Conservation (phyloP, 129 eudicot genomes). For the Chrysanthemum lavandulifolium region DNA sequence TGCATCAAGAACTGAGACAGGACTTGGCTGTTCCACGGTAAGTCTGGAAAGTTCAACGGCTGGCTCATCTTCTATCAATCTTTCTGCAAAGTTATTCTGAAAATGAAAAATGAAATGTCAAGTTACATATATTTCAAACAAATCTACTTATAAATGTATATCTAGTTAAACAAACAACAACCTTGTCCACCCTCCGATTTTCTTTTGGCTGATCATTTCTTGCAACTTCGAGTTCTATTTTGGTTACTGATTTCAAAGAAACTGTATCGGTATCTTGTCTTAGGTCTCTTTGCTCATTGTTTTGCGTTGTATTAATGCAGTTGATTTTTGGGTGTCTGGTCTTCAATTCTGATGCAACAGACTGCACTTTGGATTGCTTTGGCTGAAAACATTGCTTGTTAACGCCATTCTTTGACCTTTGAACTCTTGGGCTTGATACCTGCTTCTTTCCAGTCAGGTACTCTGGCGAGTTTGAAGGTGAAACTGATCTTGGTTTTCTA, state of each 20-base stretch:
- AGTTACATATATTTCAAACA: background rate
- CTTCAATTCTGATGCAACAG: slow-evolving; percentile 22
- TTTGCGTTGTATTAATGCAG: slow-evolving; percentile 28
- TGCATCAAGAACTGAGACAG: slow-evolving; percentile 85
- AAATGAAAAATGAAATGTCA: slow-evolving; percentile 19
- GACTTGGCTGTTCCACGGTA: slow-evolving; percentile 77
- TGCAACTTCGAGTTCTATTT: slow-evolving; percentile 38
- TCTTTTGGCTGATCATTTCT: slow-evolving; percentile 36
- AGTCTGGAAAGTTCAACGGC: slow-evolving; percentile 41
- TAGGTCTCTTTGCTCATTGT: slow-evolving; percentile 32
- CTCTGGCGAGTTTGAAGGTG: slow-evolving; percentile 27
- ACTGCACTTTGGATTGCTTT: slow-evolving; percentile 33
- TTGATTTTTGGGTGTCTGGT: slow-evolving; percentile 32
- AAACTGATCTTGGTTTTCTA: slow-evolving; percentile 22
- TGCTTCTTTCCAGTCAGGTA: slow-evolving; percentile 32
- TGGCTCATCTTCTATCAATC: slow-evolving; percentile 43
- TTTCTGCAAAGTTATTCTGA: slow-evolving; percentile 41
- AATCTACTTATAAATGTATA: background rate
- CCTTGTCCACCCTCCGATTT: slow-evolving; percentile 31
- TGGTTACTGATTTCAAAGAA: slow-evolving; percentile 54
- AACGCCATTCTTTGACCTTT: slow-evolving; percentile 32
- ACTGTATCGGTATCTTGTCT: slow-evolving; percentile 40
- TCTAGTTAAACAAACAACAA: slow-evolving; percentile 5
- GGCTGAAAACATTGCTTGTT: slow-evolving; percentile 34
- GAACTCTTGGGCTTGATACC: slow-evolving; percentile 41